These are phyloP conservation scores for Gracilaria gracilis DNA, from an alignment of 23 red algal species.

Conservation along the genomic window DNA sequence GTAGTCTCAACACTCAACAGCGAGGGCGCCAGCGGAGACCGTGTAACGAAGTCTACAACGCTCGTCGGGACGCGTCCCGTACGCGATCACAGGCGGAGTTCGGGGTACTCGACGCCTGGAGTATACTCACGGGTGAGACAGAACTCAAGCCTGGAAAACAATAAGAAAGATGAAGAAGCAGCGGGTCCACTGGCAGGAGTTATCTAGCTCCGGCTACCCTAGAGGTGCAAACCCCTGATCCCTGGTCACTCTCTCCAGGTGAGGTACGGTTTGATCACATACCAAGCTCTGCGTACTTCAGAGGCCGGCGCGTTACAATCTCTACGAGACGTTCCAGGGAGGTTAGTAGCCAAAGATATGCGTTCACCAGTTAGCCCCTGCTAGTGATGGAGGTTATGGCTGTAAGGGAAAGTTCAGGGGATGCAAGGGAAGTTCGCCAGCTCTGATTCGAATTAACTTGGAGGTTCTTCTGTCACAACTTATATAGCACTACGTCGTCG, in stretches of 20 bases:
- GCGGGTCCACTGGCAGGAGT: background rate
- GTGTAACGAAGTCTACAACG: background rate
- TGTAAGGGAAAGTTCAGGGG: too few relatives aligned
- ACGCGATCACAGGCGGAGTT: slow-evolving; percentile 13
- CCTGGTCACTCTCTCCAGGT: slow-evolving; percentile 15
- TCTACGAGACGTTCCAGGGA: slow-evolving; percentile 14
- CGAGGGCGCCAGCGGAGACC: background rate
- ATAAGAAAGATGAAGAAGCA: background rate
- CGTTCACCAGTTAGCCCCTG: slow-evolving; percentile 2
- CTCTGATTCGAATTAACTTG: too few relatives aligned
- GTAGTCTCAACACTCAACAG: background rate
- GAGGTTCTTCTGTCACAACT: too few relatives aligned
- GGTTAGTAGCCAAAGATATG: background rate
- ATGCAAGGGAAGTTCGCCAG: too few relatives aligned
- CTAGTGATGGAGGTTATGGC: too few relatives aligned
- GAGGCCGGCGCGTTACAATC: background rate
- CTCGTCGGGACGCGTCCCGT: slow-evolving; percentile 6
- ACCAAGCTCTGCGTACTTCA: slow-evolving; percentile 3
- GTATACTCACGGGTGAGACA: slow-evolving; percentile 8
- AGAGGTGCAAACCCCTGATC: background rate
- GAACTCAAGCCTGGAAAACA: slow-evolving; percentile 1
- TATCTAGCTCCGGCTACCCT: background rate
- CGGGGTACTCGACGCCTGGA: slow-evolving; percentile 23
- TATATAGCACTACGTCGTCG: too few relatives aligned
- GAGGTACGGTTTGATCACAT: background rate